Base-by-base conservation (phyloP, 164 flowering plant species). In the Nymphaea colorata region DNA sequence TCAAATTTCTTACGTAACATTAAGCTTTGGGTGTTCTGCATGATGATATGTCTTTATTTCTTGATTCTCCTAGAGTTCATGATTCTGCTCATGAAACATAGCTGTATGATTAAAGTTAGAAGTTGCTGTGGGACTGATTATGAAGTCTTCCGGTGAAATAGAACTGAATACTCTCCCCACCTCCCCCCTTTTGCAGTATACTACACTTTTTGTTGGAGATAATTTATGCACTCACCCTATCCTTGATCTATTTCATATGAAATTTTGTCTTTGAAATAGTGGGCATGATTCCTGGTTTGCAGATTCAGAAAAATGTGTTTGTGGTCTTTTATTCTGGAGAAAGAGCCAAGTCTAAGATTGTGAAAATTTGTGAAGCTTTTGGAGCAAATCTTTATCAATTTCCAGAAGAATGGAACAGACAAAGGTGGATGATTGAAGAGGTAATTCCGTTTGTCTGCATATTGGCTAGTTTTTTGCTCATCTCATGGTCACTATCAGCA, bases 321-420 rank as follows among this genome's bases (percentile, higher is more conserved):
- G 85, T 82, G n/a, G 83, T 89, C 61, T 90, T 93, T 79, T 90
- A 86, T 69, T 88, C 96, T 75, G 98, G 98, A 72, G 96, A 93
- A 72, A 87, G 86, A 77, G 95, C 88, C 44, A 90, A 85, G 77
- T 79, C 59, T 75, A 93, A 93, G 78, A 82, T 90, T 70, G 51
- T 86, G 15, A 93, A 93, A 80, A 93, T 93, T 64, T 90, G 98
- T 73, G 98, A 93, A 65, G 96, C 98, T 43, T 93, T 93, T 86
- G 98, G 95, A 42, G 98, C 98, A 70, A 93, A 93, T 67, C 91
- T 93, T 12, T 93, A 93, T 68, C 84, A 93, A 36, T 90, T 90
- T 69, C 61, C 82, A 25, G 98, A 93, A 62, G 98, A 93, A 65
- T 42, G 83, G 43, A 76, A 83, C 42, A 90, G 79, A 75, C 96